Base-by-base conservation (phyloP, 257 asterid genomes). In the Salvia rosmarinus region DNA sequence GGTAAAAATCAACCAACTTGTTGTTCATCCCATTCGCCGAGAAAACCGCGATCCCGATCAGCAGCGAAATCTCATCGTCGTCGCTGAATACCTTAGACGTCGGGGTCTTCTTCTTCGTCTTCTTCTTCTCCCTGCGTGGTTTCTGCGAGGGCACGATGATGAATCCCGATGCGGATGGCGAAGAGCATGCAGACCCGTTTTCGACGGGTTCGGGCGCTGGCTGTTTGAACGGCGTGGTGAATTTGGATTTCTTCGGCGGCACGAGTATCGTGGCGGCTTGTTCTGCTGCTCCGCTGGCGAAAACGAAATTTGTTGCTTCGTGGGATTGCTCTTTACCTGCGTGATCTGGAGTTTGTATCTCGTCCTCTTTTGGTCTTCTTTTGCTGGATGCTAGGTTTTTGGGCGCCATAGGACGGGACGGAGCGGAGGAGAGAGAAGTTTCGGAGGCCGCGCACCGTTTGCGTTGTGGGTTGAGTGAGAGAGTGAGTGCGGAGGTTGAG, bases 1-100 rank as follows among this genome's bases (percentile, higher is more conserved):
- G 47, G 72, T 78, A 52, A 59, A 72, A 78, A 16, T 78, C 82
- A 9, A 75, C 19, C 82, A 78, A 73, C 17, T 40, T 78, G 42
- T 60, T 59, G 77, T 73, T 72, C 32, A 28, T 67, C 17, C 82
- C 82, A 4, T 51, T 34, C 2, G 30, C 75, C 82, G 78, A 78
- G 72, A 78, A 78, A 59, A 11, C 5, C 1, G 62, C 46, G 9
- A 72, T 78, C 20, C 78, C 72, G 32, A 60, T 42, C 8, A 78
- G 82, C 56, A 78, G 44, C 21, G 67, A 54, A 5, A 78, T 67
- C 34, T 49, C 75, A 12, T 78, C 82, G 55, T 59, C 82, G 6
- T 59, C 30, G 16, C 68, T 37, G 5, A 78, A 78, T 20, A 17
- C 14, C 62, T 60, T 72, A 0, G 71, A 6, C 43, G 11, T 11